Evolutionary conservation across 129 eudicot genomes (phyloP).

Genomic region (Ambrosia trifida): DNA sequence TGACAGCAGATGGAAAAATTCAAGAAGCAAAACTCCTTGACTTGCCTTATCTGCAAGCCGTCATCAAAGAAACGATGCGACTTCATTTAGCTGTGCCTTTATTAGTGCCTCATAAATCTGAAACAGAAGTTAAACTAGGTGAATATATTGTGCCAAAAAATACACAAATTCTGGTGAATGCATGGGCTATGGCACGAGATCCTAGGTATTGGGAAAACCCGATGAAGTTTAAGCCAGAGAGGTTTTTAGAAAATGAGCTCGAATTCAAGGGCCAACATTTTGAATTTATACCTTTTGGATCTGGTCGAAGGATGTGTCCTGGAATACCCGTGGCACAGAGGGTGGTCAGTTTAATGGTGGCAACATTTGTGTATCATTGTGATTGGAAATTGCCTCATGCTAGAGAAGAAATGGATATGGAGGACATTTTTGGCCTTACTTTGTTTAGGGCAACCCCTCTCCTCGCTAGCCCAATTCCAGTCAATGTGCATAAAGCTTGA

Average conservation of each 20-base stretch:
- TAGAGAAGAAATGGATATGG: neutral
- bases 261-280: neutral
- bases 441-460: slow-evolving; percentile 8
- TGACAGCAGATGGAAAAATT: neutral
- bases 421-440: neutral
- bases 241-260: neutral
- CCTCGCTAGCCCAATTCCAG: neutral
- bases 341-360: slow-evolving; percentile 3
- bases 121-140: slow-evolving; percentile 2
- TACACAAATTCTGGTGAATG: slow-evolving; percentile 1
- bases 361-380: slow-evolving; percentile 1
- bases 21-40: neutral
- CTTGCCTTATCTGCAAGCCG: neutral
- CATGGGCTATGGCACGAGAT: neutral
- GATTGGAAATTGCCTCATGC: slow-evolving; percentile 5
- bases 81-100: slow-evolving; percentile 6
- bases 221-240: neutral
- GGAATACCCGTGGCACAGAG: slow-evolving; percentile 1
- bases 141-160: slow-evolving; percentile 2
- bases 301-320: slow-evolving; percentile 8
- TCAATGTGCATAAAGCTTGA: neutral
- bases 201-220: slow-evolving; percentile 1
- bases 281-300: slow-evolving; percentile 8
- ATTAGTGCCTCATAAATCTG: neutral
- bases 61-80: slow-evolving; percentile 4